These are phyloP conservation scores for Exobasidium rhododendri DNA, from an alignment of 1,284 basidiomycete species.

Conservation along the genomic window DNA sequence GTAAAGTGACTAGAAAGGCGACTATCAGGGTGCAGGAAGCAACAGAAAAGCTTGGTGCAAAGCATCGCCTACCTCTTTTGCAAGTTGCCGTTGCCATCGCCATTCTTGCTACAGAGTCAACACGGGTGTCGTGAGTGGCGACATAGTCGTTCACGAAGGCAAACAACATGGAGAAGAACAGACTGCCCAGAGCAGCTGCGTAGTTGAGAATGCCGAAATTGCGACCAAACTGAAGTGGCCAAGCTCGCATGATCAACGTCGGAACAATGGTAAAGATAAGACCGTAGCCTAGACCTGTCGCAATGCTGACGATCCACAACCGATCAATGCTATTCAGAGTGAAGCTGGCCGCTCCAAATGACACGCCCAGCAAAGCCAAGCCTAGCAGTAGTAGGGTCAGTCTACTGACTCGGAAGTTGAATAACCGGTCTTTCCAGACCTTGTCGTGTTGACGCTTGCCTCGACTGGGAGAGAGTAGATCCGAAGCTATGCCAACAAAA, in stretches of 20 bases:
- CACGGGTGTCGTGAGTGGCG: neutral
- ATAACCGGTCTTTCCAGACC: constrained; percentile 3
- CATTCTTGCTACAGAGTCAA: too few relatives aligned
- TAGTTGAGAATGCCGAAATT: constrained; percentile 24
- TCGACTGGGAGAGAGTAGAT: constrained; percentile 9
- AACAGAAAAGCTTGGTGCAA: constrained; percentile 18
- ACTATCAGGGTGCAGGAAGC: constrained; percentile 8
- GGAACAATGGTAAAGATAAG: constrained; percentile 23
- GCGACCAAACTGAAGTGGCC: constrained; percentile 19
- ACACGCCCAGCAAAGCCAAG: constrained; percentile 9
- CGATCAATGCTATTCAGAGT: constrained; percentile 8
- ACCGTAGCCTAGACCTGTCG: constrained; percentile 21
- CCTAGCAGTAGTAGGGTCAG: constrained; percentile 20
- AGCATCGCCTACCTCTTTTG: constrained; percentile 16
- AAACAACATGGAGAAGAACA: constrained; percentile 24
- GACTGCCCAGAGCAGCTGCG: constrained; percentile 18
- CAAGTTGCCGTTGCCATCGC: constrained; percentile 11
- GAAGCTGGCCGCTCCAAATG: constrained; percentile 17
- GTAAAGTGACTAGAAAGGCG: constrained; percentile 13
- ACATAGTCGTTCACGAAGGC: constrained; percentile 19
- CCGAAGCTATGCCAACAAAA: constrained; percentile 20
- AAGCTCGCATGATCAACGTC: constrained; percentile 16
- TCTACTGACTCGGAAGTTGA: constrained; percentile 12
- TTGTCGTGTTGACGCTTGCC: neutral
- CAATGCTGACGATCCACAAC: constrained; percentile 13